Evolutionary conservation across 2,329 filamentous ascomycete genomes (phyloP), one percentile per base, ranked within the genome.

Genomic region (Ilyonectria destructans): DNA sequence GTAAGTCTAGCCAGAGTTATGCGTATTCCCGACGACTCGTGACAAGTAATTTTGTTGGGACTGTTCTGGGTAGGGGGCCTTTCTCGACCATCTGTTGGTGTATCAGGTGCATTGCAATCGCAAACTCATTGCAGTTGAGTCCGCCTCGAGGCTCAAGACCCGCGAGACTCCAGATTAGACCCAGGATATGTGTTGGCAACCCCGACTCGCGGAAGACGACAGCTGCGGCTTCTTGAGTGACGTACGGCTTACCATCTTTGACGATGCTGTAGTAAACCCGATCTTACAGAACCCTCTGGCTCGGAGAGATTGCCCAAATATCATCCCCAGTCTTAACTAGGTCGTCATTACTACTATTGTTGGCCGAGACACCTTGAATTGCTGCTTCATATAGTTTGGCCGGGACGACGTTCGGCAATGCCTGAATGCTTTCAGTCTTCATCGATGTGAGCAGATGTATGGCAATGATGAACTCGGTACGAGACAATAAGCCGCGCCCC

Each of bases 31-130:
- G 31, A 35, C 31, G 31, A 35, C 31, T 35, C 10, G 31, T 35
- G 31, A 6, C 10, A 35, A 35, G 6, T 10, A 35, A 35, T 6
- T 10, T 35, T 35, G 6, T 10, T 35, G 31, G 31, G 31, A 35
- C 6, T 35, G 31, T 10, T 35, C 6, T 35, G 31, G 31, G 31
- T 6, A 35, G 31, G 6, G 10, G 31, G 31, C 10, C 10, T 35
- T 35, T 10, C 6, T 91, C 92, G 70, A 88, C 92, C 61, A 95
- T 89, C 80, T 98, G 95, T 79, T 97, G 93, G 68, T 95, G 90
- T 75, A 98, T 97, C 57, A 99, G 86, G 79, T 97, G 97, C 95
- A 99, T 98, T 59, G 96, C 96, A 51, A 99, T 94, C 0, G 96
- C 95, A 78, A 99, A 99, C 75, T 97, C 95, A 74, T 99, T 96